Percentiles rank a stretch among this genome's conserved stretches.
Conservation (phyloP, 1,284 basidiomycete species). For the Cerioporus squamosus region DNA sequence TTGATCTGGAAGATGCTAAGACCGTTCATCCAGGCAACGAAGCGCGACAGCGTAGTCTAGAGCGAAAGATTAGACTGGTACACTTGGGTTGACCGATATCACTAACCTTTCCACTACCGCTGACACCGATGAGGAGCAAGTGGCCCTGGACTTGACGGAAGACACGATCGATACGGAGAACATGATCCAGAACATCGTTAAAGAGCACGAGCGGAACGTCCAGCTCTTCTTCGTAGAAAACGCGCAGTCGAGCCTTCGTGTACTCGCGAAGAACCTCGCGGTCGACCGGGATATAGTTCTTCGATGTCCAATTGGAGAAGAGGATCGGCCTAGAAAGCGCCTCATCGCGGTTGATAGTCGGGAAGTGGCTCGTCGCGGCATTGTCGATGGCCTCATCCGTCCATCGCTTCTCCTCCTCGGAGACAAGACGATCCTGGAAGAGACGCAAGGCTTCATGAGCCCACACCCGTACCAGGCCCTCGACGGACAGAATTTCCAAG, state of each 20-base stretch:
- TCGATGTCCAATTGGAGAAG: conserved; percentile 99
- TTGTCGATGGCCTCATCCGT: conserved; percentile 92
- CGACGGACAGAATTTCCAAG: conserved; percentile 87
- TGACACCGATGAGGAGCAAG: conserved; percentile 94
- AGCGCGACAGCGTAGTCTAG: conserved; percentile 95
- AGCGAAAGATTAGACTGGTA: conserved; percentile 3
- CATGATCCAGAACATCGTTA: conserved; percentile 98
- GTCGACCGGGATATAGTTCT: conserved; percentile 94
- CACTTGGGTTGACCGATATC: not conserved
- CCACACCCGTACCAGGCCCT: conserved; percentile 97
- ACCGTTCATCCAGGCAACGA: conserved; percentile 99
- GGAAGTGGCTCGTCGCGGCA: conserved; percentile 90
- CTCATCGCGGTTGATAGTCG: conserved; percentile 85
- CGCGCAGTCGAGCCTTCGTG: conserved; percentile 92
- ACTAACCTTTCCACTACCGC: conserved; percentile 94
- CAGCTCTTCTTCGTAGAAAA: conserved; percentile 98
- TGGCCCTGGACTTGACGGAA: conserved; percentile 99
- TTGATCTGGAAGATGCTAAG: conserved; percentile 99
- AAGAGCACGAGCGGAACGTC: conserved; percentile 99
- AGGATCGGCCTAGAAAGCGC: conserved; percentile 90
- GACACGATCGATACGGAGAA: conserved; percentile 97
- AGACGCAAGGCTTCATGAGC: conserved; percentile 97
- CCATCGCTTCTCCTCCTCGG: conserved; percentile 91
- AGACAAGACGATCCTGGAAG: conserved; percentile 97
- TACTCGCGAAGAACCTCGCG: conserved; percentile 94